phyloP scores from a whole-genome alignment of 495 filamentous ascomycete genomes.

The Penicillium taxi region DNA sequence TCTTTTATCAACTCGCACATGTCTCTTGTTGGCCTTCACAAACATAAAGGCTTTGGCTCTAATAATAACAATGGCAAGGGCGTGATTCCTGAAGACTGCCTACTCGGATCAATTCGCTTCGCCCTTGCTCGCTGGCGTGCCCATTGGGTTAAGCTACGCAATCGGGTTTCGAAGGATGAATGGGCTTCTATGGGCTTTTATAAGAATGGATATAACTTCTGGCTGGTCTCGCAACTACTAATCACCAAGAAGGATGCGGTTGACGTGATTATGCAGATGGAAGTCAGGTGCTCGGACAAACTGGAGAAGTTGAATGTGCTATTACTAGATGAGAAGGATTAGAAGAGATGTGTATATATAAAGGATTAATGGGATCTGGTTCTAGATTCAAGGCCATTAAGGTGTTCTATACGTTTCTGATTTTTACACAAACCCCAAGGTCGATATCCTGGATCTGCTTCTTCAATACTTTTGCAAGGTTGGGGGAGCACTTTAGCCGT shows the following conservation, averaged over 20 bases:
- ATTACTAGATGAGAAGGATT: slow-evolving; percentile 34
- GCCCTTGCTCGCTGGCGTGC: slow-evolving; percentile 35
- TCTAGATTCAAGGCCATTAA: too few relatives aligned
- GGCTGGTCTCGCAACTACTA: slow-evolving; percentile 38
- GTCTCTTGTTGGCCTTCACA: slow-evolving; percentile 30
- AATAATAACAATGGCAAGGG: slow-evolving; percentile 1
- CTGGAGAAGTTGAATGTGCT: slow-evolving; percentile 38
- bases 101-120: slow-evolving; percentile 24
- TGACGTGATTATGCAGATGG: slow-evolving; percentile 41
- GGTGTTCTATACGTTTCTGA: too few relatives aligned
- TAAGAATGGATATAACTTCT: slow-evolving; percentile 41
- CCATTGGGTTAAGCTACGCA: slow-evolving; percentile 29
- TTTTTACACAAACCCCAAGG: too few relatives aligned
- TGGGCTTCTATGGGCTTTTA: slow-evolving; percentile 42
- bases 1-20: slow-evolving; percentile 42
- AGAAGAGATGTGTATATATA: too few relatives aligned
- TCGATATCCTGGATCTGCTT: too few relatives aligned
- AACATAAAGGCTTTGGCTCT: slow-evolving; percentile 7
- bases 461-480: too few relatives aligned
- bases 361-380: too few relatives aligned
- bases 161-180: slow-evolving; percentile 25
- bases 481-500: too few relatives aligned
- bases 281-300: slow-evolving; percentile 43
- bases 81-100: slow-evolving; percentile 28
- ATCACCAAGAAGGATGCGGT: slow-evolving; percentile 43